phyloP scores from a whole-genome alignment of 805 yeast species.

The Wickerhamomyces ciferrii region DNA sequence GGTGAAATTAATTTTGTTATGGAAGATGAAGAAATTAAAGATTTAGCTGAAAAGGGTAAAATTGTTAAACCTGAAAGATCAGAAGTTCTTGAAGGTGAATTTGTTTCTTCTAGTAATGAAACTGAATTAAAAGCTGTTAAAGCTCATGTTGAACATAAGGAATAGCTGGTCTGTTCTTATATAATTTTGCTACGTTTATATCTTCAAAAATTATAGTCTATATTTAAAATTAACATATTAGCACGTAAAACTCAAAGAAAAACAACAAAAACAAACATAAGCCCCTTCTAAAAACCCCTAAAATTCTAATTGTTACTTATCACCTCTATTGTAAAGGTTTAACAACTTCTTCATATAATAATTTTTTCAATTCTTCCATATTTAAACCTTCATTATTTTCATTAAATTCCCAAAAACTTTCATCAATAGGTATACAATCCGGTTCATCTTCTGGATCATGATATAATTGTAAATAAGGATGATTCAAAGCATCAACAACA shows the following conservation, averaged over 20 bases:
- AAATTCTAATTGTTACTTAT: too few relatives aligned
- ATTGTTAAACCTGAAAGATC: conserved; percentile 12
- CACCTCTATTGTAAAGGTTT: conserved; percentile 24
- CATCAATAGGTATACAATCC: conserved; percentile 29
- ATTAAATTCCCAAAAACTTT: conserved; percentile 35
- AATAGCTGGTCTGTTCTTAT: neutral
- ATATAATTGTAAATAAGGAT: conserved; percentile 64
- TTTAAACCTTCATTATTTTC: conserved; percentile 60
- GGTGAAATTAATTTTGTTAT: conserved; percentile 21
- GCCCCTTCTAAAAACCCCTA: too few relatives aligned
- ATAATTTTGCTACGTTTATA: neutral
- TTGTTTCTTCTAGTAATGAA: neutral
- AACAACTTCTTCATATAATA: conserved; percentile 81
- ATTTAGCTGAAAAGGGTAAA: conserved; percentile 18
- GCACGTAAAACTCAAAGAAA: conserved; percentile 25
- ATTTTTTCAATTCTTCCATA: conserved; percentile 64
- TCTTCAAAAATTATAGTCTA: neutral
- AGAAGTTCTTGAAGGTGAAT: conserved; percentile 2
- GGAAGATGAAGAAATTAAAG: conserved; percentile 17
- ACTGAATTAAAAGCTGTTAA: neutral
- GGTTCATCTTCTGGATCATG: conserved; percentile 77
- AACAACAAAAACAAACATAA: too few relatives aligned
- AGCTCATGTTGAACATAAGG: conserved; percentile 1
- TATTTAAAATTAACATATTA: neutral
- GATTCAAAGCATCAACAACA: conserved; percentile 69